Evolutionary conservation across 2,329 filamentous ascomycete species (phyloP).

Genomic region (Fusarium nematophilum): DNA sequence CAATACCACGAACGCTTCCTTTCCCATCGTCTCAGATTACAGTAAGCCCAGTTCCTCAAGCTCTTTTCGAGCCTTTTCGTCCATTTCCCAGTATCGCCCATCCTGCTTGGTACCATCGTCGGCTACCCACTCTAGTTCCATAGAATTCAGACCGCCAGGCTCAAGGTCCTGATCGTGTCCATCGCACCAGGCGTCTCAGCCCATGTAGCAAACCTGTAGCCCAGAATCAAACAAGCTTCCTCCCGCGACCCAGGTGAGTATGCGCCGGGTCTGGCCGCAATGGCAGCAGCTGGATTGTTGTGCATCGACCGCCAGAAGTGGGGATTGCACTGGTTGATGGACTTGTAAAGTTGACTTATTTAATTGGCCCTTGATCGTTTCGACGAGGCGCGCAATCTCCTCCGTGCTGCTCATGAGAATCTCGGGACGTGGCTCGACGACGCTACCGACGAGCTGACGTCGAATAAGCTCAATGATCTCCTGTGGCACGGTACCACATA

Average conservation of each 20-base stretch:
- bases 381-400: background rate
- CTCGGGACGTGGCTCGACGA: constrained; percentile 1
- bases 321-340: constrained; percentile 24
- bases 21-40: too few species aligned
- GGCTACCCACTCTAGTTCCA: too few species aligned
- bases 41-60: too few species aligned
- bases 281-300: background rate
- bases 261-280: constrained; percentile 3
- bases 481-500: constrained; percentile 18
- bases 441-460: constrained; percentile 20
- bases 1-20: too few species aligned
- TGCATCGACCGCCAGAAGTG: constrained; percentile 36
- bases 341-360: constrained; percentile 17
- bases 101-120: too few species aligned
- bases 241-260: constrained; percentile 17
- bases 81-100: too few species aligned
- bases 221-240: constrained; percentile 30
- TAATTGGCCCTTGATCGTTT: constrained; percentile 32
- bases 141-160: background rate
- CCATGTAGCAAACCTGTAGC: constrained; percentile 27
- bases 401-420: constrained; percentile 8
- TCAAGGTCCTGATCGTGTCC: background rate
- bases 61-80: too few species aligned
- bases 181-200: constrained; percentile 33
- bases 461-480: constrained; percentile 40